Evolutionary conservation across 1,139 yeast genomes (phyloP).

Genomic region (Suhomyces taliae): DNA sequence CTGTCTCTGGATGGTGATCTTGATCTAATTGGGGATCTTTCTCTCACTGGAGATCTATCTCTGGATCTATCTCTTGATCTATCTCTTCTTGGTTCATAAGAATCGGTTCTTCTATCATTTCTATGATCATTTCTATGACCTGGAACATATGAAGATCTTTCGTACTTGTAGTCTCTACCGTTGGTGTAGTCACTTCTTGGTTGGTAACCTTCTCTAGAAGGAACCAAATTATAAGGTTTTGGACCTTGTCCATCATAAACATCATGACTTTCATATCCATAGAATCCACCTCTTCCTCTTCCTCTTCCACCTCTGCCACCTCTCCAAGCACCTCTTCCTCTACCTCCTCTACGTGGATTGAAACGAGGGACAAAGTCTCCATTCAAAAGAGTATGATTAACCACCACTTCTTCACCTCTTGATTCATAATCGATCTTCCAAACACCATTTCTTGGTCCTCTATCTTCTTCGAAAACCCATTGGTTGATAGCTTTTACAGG

Average conservation of each 20-base stretch:
- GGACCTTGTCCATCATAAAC: slow-evolving; percentile 11
- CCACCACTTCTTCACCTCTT: slow-evolving; percentile 35
- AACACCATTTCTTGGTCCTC: slow-evolving; percentile 44
- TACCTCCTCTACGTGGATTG: slow-evolving; percentile 13
- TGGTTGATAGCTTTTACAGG: slow-evolving; percentile 47
- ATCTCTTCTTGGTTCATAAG: slow-evolving; percentile 20
- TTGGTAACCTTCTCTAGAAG: slow-evolving; percentile 8
- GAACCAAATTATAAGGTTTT: slow-evolving; percentile 14
- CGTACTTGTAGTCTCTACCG: slow-evolving; percentile 10
- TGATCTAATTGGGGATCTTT: slow-evolving; percentile 10
- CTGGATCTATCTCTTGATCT: slow-evolving; percentile 3
- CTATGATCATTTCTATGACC: slow-evolving; percentile 10
- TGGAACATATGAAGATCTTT: slow-evolving; percentile 20
- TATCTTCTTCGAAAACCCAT: slow-evolving; percentile 50
- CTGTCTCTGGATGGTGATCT: slow-evolving; percentile 16
- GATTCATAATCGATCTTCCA: slow-evolving; percentile 42
- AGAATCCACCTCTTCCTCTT: slow-evolving; percentile 6
- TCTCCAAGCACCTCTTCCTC: slow-evolving; percentile 12
- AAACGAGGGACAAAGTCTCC: slow-evolving; percentile 30
- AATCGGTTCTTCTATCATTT: slow-evolving; percentile 17
- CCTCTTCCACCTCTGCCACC: slow-evolving; percentile 10
- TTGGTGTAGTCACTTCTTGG: slow-evolving; percentile 1
- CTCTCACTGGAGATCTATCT: too few relatives aligned
- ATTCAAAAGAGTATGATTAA: slow-evolving; percentile 42
- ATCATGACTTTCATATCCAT: slow-evolving; percentile 6